Percentiles rank a stretch among this genome's conserved stretches.
Conservation (phyloP, 2,329 filamentous ascomycete genomes). For the Apiospora koreana region DNA sequence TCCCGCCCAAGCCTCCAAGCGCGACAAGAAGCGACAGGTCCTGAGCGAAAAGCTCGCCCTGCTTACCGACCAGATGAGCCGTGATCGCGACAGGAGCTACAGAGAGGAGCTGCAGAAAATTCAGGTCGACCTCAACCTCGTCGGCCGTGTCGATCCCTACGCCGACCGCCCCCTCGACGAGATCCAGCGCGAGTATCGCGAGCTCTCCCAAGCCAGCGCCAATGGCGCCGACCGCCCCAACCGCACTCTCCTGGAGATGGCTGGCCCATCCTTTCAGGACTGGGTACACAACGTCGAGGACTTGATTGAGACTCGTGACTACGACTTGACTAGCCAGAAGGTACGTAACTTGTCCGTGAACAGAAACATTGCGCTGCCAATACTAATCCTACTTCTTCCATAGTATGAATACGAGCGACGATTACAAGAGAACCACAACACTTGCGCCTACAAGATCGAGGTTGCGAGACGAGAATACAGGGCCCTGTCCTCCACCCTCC, state of each 20-base stretch:
- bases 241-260: conserved; percentile 67
- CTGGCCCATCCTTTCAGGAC: conserved; percentile 80
- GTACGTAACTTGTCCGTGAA: conserved; percentile 46
- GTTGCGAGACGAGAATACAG: conserved; percentile 63
- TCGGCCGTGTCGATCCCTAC: conserved; percentile 73
- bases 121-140: conserved; percentile 56
- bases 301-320: conserved; percentile 83
- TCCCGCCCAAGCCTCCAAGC: conserved; percentile 60
- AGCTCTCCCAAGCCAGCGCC: conserved; percentile 36
- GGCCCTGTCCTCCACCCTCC: conserved; percentile 60
- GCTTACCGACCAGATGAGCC: conserved; percentile 75
- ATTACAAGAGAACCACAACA: conserved; percentile 59
- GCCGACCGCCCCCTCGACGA: conserved; percentile 48
- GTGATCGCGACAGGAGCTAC: conserved; percentile 82
- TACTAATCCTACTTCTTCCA: conserved; percentile 15
- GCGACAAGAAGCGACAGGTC: conserved; percentile 84
- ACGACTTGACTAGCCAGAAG: conserved; percentile 77
- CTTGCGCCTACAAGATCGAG: conserved; percentile 61
- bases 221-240: conserved; percentile 39
- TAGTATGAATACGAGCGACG: conserved; percentile 67
- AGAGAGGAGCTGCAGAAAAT: conserved; percentile 87
- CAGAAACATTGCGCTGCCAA: background rate
- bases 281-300: conserved; percentile 88
- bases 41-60: conserved; percentile 77
- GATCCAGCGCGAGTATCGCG: conserved; percentile 44